These are phyloP conservation scores for Aspergillus affinis DNA, from an alignment of 495 filamentous ascomycete species.

Conservation along the genomic window DNA sequence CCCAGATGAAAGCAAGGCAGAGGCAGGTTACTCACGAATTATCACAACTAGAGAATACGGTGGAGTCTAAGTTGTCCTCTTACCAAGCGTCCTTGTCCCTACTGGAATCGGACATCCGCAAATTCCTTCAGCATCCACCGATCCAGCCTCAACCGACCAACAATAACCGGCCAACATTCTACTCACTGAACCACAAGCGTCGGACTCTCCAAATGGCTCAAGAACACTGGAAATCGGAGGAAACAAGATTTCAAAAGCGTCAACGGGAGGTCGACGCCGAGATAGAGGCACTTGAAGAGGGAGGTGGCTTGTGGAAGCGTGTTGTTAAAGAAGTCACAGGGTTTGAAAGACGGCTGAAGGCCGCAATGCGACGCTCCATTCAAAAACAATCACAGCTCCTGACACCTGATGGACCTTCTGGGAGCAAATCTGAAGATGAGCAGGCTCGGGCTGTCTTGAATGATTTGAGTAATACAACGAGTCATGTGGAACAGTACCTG, in stretches of 20 bases:
- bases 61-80: slow-evolving; percentile 59
- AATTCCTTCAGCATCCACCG: slow-evolving; percentile 41
- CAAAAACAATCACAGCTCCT: slow-evolving; percentile 25
- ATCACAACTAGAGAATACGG: slow-evolving; percentile 60
- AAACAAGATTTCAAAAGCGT: slow-evolving; percentile 54
- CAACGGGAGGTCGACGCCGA: slow-evolving; percentile 65
- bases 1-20: slow-evolving; percentile 63
- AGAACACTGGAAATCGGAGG: slow-evolving; percentile 72
- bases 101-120: slow-evolving; percentile 52
- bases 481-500: slow-evolving; percentile 38
- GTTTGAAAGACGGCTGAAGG: slow-evolving; percentile 66
- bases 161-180: slow-evolving; percentile 34
- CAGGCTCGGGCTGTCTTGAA: slow-evolving; percentile 38
- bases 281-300: slow-evolving; percentile 76
- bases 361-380: slow-evolving; percentile 50
- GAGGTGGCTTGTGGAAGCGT: slow-evolving; percentile 75
- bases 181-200: slow-evolving; percentile 61
- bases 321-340: slow-evolving; percentile 59
- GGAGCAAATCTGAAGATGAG: slow-evolving; percentile 24
- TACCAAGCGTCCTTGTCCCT: slow-evolving; percentile 56
- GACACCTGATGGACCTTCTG: slow-evolving; percentile 11
- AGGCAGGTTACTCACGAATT: slow-evolving; percentile 60
- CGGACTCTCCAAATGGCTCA: slow-evolving; percentile 75
- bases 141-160: slow-evolving; percentile 42
- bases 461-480: slow-evolving; percentile 44